These are phyloP conservation scores for Blastobotrys malaysiensis DNA, from an alignment of 1,139 yeast genomes.

Conservation along the genomic window DNA sequence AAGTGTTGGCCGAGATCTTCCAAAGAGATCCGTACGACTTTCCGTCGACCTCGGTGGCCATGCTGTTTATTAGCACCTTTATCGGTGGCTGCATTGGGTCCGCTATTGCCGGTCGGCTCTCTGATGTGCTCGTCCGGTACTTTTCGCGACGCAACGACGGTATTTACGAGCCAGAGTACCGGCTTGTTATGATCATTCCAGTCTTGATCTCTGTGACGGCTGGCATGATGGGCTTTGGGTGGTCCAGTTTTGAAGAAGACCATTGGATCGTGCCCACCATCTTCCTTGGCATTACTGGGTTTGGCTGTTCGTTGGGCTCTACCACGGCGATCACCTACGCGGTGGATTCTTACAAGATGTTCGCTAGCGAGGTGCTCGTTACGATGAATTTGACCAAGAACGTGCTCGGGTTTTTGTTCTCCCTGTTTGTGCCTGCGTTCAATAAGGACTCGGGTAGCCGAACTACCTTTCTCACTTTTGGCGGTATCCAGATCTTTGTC, in stretches of 20 bases:
- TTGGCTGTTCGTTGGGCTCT: conserved; percentile 57
- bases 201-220: conserved; percentile 43
- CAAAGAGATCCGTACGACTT: conserved; percentile 43
- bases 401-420: conserved; percentile 50
- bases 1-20: conserved; percentile 50
- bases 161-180: conserved; percentile 57
- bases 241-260: conserved; percentile 47
- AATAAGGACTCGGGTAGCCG: conserved; percentile 42
- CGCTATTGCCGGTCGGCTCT: conserved; percentile 45
- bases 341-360: conserved; percentile 54
- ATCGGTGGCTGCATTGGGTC: conserved; percentile 57
- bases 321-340: conserved; percentile 58
- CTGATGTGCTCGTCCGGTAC: conserved; percentile 42
- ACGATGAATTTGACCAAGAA: conserved; percentile 52
- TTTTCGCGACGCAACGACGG: conserved; percentile 43
- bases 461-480: conserved; percentile 49
- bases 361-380: conserved; percentile 57
- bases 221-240: conserved; percentile 61
- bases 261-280: conserved; percentile 57
- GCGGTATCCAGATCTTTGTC: conserved; percentile 46
- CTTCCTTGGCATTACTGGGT: conserved; percentile 51
- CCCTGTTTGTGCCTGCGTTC: conserved; percentile 50
- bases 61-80: conserved; percentile 54
- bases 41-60: conserved; percentile 47
- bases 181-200: conserved; percentile 51